Base-by-base conservation (phyloP, 2,329 filamentous ascomycete species). In the Gremmenia infestans region DNA sequence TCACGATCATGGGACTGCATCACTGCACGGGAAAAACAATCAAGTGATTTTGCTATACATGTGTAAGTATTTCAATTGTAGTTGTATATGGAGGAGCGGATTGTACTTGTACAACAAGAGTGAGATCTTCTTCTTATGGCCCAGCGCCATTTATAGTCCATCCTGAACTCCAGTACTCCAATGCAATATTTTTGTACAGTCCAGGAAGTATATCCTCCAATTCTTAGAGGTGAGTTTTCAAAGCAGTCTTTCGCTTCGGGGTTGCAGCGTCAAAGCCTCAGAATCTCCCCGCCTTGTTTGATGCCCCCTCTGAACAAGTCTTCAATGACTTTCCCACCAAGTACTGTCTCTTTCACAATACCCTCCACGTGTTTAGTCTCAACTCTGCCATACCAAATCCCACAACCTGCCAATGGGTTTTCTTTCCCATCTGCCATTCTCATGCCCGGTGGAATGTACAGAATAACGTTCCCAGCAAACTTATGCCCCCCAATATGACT, bases 401-500 rank as follows among this genome's bases (percentile, higher is more conserved):
- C 89, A 65, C 82, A 82, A 0, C 89, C 88, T 1, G 81, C 82
- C 50, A 92, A 71, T 4, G 81, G 77, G 68, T 89, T 83, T 9
- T 63, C 59, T 59, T 72, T 61, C 4, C 76, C 78, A 4, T 71
- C 73, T 32, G 56, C 63, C 3, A 68, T 70, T 58, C 68, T 75
- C 59, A 76, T 57, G 0, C 66, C 67, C 0, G 85, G 86, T 4
- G 90, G 89, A 5, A 94, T 70, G 66, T 94, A 94, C 1, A 94
- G 72, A 48, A 94, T 91, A 37, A 93, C 81, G 70, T 95, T 95
- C 1, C 90, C 90, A 0, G 90, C 90, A 69, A 87, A 93, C 70
- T 91, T 92, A 72, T 95, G 90, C 0, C 90, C 90, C 1, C 89
- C 89, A 52, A 95, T 85, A 65, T 95, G 90, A 58, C 86, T 90